A percentile compares a stretch with the other conserved stretches of the same genome.
Evolutionary conservation across 768 basidiomycete genomes (phyloP).

Genomic region (Panaeolus cyanescens): DNA sequence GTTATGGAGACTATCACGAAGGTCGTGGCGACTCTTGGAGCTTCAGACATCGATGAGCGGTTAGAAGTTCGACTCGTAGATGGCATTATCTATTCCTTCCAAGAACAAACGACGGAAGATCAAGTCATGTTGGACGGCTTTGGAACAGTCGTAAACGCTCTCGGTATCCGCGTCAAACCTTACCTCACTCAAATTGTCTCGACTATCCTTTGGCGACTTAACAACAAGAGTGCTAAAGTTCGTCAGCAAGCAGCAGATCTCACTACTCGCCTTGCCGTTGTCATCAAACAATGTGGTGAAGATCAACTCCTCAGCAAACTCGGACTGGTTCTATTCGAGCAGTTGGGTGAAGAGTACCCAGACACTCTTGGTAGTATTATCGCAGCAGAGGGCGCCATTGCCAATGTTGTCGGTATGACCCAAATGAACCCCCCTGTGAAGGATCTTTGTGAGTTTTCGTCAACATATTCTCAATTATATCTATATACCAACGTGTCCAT

Average conservation of each 20-base stretch:
- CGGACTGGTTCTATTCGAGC: constrained; percentile 95
- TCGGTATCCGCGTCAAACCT: constrained; percentile 95
- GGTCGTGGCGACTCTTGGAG: constrained; percentile 89
- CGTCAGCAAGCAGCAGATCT: constrained; percentile 99
- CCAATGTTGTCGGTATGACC: constrained; percentile 99
- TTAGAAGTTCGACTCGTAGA: constrained; percentile 94
- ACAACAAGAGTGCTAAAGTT: constrained; percentile 99
- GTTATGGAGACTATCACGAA: constrained; percentile 99
- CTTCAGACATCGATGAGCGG: constrained; percentile 97
- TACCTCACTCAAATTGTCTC: constrained; percentile 99
- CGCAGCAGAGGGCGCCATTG: constrained; percentile 97
- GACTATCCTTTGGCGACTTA: constrained; percentile 97
- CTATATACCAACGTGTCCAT: background rate
- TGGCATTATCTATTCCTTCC: constrained; percentile 99
- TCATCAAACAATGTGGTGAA: constrained; percentile 99
- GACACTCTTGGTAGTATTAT: constrained; percentile 99
- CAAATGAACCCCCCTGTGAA: constrained; percentile 99
- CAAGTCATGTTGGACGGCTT: constrained; percentile 99
- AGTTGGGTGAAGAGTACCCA: constrained; percentile 98
- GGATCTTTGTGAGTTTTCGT: constrained; percentile 80
- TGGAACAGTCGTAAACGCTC: constrained; percentile 94
- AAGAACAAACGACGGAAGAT: constrained; percentile 98
- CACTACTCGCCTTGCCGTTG: constrained; percentile 91
- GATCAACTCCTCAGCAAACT: constrained; percentile 95
- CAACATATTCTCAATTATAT: background rate